phyloP scores from a whole-genome alignment of 2,329 filamentous ascomycete genomes.

The Fusarium lateritium region DNA sequence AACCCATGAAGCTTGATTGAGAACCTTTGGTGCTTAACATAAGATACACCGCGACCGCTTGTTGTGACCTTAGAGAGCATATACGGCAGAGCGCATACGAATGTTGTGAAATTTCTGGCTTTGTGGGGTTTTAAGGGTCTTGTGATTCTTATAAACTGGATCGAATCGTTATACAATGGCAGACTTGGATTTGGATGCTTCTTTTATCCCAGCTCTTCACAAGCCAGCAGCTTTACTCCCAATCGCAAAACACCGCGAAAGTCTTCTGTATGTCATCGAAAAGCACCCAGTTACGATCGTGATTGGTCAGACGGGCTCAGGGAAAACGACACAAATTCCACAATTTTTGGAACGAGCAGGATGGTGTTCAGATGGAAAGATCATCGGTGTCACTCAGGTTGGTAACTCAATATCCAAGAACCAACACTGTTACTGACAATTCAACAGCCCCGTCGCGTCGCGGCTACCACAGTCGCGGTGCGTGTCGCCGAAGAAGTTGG shows the following conservation, averaged over 20 bases:
- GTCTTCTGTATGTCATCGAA: conserved; percentile 88
- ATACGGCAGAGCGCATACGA: background rate
- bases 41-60: conserved; percentile 1
- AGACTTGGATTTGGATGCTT: conserved; percentile 69
- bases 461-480: conserved; percentile 89
- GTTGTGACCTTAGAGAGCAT: background rate
- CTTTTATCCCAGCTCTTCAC: conserved; percentile 85
- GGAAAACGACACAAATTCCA: conserved; percentile 96
- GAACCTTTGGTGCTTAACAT: background rate
- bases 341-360: conserved; percentile 91
- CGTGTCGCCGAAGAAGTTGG: conserved; percentile 91
- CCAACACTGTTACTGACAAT: conserved; percentile 28
- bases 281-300: conserved; percentile 88
- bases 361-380: conserved; percentile 87
- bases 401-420: conserved; percentile 48
- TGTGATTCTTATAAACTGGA: background rate
- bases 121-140: background rate
- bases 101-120: background rate
- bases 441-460: conserved; percentile 84
- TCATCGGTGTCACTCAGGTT: conserved; percentile 92
- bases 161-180: conserved; percentile 58
- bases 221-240: conserved; percentile 88
- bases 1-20: conserved; percentile 7
- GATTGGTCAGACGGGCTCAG: conserved; percentile 93
- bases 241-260: conserved; percentile 85